These are phyloP conservation scores for Pueraria montana DNA, from an alignment of 306 rosid species.

Conservation along the genomic window DNA sequence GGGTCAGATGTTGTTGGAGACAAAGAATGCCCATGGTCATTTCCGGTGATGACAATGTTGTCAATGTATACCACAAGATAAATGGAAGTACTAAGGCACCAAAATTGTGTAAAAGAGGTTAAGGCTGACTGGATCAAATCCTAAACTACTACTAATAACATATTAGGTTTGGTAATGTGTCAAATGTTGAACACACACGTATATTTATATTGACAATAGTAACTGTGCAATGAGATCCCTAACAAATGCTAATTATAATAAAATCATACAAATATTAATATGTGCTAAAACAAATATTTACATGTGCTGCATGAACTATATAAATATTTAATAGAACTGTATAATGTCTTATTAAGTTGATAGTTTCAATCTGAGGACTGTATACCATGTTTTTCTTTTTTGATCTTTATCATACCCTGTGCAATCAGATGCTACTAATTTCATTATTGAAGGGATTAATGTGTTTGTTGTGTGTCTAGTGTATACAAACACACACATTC, in stretches of 20 bases:
- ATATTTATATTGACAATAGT: not conserved
- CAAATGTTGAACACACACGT: not conserved
- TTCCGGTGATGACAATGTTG: not conserved
- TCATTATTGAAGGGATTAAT: conserved; percentile 26
- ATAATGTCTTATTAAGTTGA: conserved; percentile 31
- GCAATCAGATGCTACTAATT: conserved; percentile 24
- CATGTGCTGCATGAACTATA: not conserved
- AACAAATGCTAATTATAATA: not conserved
- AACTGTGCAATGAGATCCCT: not conserved
- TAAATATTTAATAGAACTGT: not conserved
- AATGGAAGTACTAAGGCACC: not conserved
- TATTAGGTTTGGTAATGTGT: not conserved
- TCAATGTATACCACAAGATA: not conserved
- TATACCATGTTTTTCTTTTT: conserved; percentile 4
- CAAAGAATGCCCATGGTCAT: not conserved
- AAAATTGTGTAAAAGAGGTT: not conserved
- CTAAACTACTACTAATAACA: not conserved
- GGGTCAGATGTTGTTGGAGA: not conserved
- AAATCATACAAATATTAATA: not conserved
- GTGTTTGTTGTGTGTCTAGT: not conserved
- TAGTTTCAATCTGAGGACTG: conserved; percentile 31
- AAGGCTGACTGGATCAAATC: not conserved
- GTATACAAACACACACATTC: not conserved
- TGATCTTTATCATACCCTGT: conserved; percentile 18
- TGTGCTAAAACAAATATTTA: not conserved